Evolutionary conservation across 1,284 basidiomycete genomes (phyloP), one percentile per base, ranked within the genome.

Genomic region (Cutaneotrichosporon curvatum): DNA sequence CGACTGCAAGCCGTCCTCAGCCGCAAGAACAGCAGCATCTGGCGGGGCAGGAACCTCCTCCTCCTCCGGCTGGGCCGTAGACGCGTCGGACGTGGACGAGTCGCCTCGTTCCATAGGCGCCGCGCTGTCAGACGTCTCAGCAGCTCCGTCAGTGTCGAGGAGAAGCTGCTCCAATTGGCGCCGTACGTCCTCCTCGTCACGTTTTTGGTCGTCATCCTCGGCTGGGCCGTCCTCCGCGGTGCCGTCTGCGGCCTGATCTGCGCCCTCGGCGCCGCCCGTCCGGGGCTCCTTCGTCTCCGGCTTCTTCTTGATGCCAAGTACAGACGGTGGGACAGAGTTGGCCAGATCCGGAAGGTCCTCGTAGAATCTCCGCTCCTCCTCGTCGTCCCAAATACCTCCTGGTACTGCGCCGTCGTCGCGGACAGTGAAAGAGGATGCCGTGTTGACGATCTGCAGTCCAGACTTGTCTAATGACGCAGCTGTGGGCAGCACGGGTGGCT

Each of bases 351-450:
- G 80, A 28, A 96, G 75, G 54, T 97, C 90, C 66, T 97, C 92
- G 64, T 87, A 98, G 72, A 96, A 98, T 41, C 83, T 78, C 34
- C 86, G 79, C 65, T 97, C 91, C 71, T 98, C 95, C 55, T 98
- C 95, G 61, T 98, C 95, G 65, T 92, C 89, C 95, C 95, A 99
- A 62, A 96, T 94, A 3, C 88, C 85, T 2, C 84, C 83, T 6
- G 77, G 72, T 14, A 76, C 66, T 14, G 58, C 47, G 5, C 78
- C 75, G 40, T 86, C 79, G 2, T 80, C 76, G 2, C 79, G 76
- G 15, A 83, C 79, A 3, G 61, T 62, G 47, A 75, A 72, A 0
- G 73, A 66, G 0, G 74, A 74, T 4, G 68, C 57, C 14, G 70
- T 63, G 38, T 76, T 68, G 40, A 75, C 74, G 47, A 77, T 72